Conservation (phyloP, 2,329 filamentous ascomycete species). For the Sclerotiophoma versabilis region DNA sequence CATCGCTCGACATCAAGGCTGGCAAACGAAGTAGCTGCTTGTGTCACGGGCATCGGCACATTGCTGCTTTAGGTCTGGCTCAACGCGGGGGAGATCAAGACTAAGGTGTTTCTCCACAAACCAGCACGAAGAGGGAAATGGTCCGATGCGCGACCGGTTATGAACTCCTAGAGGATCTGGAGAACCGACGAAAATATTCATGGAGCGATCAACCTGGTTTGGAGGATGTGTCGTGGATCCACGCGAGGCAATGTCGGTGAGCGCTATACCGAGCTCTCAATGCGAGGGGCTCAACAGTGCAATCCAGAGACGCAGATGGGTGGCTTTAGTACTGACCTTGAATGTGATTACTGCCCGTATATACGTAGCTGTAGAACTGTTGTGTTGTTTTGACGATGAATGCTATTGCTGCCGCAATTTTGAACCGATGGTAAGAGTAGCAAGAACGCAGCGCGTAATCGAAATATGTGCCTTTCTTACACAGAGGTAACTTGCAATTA, state of each 20-base stretch:
- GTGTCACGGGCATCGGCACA: conserved; percentile 35
- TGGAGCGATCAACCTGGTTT: not conserved
- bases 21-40: conserved; percentile 19
- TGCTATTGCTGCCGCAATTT: no score
- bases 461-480: no score
- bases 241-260: not conserved
- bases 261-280: not conserved
- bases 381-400: no score
- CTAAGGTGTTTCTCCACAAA: conserved; percentile 26
- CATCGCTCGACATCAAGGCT: conserved; percentile 20
- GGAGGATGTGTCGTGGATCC: not conserved
- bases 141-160: conserved; percentile 11
- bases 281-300: not conserved
- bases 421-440: no score
- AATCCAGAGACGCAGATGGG: not conserved
- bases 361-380: no score
- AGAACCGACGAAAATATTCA: not conserved
- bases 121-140: conserved; percentile 10
- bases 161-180: conserved; percentile 2
- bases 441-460: no score
- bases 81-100: conserved; percentile 33
- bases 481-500: no score
- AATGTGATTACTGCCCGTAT: not conserved
- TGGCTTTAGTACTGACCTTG: not conserved
- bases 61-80: conserved; percentile 25